Base-by-base conservation (phyloP, 139 green algal species). In the Chlorella sorokiniana region DNA sequence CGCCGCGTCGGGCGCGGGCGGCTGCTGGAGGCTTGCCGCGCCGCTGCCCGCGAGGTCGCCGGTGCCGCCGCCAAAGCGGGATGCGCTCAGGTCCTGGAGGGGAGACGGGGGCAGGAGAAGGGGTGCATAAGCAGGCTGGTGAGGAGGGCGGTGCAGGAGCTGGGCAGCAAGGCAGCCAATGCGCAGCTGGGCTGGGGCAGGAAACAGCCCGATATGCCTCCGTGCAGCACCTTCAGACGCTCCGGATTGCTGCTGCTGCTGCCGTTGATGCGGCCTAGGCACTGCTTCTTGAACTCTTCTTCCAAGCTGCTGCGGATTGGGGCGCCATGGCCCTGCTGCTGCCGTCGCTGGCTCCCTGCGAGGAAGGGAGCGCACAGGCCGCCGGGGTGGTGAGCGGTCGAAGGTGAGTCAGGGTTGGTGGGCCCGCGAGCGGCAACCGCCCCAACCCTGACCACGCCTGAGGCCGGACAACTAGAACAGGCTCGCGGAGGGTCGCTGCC, bases 261-360 rank as follows among this genome's bases (percentile, higher is more conserved):
- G 71, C 45, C 29, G 25, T 63, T 76, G 27, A 35, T 33, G 5
- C 42, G 37, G 4, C 54, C 35, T 40, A 79, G 23, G 6, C 38
- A 38, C 18, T 67, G 72, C 35, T 68, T 68, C 51, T 79, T 79
- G 72, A 79, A 79, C 72, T 79, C 72, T 35, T 79, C 72, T 37
- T 79, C 54, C 54, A 79, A 29, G 54, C 73, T 52, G 52, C 73
- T 56, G 73, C 73, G 54, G 31, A 56, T n/a, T 10, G 56, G 18
- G 56, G 22, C 56, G 48, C 48, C 22, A 38, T 22, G 7, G 71
- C 71, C 31, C 31, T 61, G 31, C 22, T 38, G 38, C 23, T 38
- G 72, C 29, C 35, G 73, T 25, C 44, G 44, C 71, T 44, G 48
- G n/a, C n/a, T n/a, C n/a, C n/a, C n/a, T n/a, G n/a, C n/a, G n/a